phyloP scores from a whole-genome alignment of 495 filamentous ascomycete genomes.

The Xanthoparmelia taractica region DNA sequence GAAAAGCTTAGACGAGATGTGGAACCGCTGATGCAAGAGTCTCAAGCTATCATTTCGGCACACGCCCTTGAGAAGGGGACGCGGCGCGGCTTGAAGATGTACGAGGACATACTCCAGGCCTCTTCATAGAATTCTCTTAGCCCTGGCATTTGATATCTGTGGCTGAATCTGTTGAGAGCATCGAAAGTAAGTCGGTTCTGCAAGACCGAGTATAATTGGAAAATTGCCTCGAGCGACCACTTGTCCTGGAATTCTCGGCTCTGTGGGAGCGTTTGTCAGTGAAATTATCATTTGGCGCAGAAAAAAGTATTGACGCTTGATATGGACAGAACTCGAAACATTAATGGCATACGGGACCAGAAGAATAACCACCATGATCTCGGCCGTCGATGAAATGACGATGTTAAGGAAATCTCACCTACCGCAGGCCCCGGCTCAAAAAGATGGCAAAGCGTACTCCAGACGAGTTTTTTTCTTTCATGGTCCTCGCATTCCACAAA shows the following conservation, averaged over 20 bases:
- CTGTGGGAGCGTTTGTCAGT: neutral
- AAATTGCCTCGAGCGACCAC: constrained; percentile 5
- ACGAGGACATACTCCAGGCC: constrained; percentile 17
- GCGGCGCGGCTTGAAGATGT: constrained; percentile 22
- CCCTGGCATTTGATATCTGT: constrained; percentile 6
- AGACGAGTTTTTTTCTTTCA: no score
- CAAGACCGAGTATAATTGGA: neutral
- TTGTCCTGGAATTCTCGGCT: neutral
- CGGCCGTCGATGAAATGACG: neutral
- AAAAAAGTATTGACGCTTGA: neutral
- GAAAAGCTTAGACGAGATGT: constrained; percentile 14
- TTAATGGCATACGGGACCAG: neutral
- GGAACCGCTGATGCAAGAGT: constrained; percentile 18
- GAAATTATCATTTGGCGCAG: neutral
- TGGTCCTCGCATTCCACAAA: no score
- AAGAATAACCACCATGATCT: neutral
- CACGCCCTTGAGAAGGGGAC: constrained; percentile 6
- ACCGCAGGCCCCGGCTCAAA: no score
- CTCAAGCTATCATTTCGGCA: constrained; percentile 6
- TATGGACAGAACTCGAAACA: neutral
- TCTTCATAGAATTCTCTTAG: constrained; percentile 2
- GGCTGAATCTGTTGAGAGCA: constrained; percentile 9
- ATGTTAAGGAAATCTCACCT: no score
- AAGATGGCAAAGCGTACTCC: no score
- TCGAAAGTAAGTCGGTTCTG: neutral